Conservation (phyloP, 1,284 basidiomycete species). For the Ustilago trichophora region DNA sequence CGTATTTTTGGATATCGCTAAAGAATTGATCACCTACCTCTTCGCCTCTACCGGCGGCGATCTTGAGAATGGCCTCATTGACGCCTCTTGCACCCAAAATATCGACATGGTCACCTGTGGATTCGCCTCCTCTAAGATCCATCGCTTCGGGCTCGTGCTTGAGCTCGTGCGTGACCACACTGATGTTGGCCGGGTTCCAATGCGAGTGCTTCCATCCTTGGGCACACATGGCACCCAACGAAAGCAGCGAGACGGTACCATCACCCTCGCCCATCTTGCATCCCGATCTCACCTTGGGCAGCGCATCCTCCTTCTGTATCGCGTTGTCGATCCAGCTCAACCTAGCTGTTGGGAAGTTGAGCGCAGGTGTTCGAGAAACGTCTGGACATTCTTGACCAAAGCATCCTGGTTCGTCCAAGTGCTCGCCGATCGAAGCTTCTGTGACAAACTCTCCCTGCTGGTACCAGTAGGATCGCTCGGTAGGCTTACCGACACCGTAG, state of each 20-base stretch:
- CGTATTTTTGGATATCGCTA: slow-evolving; percentile 74
- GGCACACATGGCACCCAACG: slow-evolving; percentile 93
- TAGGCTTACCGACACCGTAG: slow-evolving; percentile 96
- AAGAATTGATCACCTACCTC: slow-evolving; percentile 74
- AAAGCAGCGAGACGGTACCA: slow-evolving; percentile 89
- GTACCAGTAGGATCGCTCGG: slow-evolving; percentile 74
- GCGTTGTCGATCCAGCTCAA: slow-evolving; percentile 54
- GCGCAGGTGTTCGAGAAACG: slow-evolving; percentile 38
- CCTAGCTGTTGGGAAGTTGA: slow-evolving; percentile 54
- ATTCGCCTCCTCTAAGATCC: slow-evolving; percentile 84
- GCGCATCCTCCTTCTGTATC: slow-evolving; percentile 42
- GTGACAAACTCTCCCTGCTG: slow-evolving; percentile 51
- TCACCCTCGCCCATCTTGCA: slow-evolving; percentile 74
- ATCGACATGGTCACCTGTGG: slow-evolving; percentile 77
- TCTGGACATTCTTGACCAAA: slow-evolving; percentile 41
- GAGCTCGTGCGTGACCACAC: slow-evolving; percentile 87
- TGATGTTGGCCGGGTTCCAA: slow-evolving; percentile 87
- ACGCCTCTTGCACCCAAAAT: slow-evolving; percentile 86
- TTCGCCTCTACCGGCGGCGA: slow-evolving; percentile 74
- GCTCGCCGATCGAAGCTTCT: slow-evolving; percentile 34
- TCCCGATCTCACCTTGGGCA: slow-evolving; percentile 54
- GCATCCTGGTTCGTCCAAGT: slow-evolving; percentile 31
- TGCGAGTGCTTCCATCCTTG: slow-evolving; percentile 84
- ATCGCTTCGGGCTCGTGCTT: slow-evolving; percentile 81
- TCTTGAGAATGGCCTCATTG: slow-evolving; percentile 89